Conservation (phyloP, 2,329 filamentous ascomycete genomes). For the Pseudogymnoascus sp. region DNA sequence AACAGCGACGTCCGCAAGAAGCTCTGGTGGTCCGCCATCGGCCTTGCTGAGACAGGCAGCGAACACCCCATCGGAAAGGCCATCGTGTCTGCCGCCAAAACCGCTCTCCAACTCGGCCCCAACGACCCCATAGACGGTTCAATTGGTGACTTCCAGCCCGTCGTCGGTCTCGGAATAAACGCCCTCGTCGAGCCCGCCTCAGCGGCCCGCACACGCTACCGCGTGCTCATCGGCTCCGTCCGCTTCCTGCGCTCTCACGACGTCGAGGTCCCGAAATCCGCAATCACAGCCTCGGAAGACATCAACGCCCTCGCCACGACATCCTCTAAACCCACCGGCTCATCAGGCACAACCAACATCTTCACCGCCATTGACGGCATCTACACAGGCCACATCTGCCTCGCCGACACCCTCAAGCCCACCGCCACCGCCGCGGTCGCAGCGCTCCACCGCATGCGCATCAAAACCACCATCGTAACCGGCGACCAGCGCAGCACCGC, state of each 20-base stretch:
- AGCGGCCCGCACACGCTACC: conserved; percentile 63
- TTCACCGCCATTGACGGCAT: conserved; percentile 78
- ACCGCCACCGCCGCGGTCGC: conserved; percentile 73
- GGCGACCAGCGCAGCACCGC: conserved; percentile 85
- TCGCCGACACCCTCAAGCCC: conserved; percentile 86
- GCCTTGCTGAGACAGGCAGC: conserved; percentile 89
- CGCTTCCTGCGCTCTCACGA: conserved; percentile 65
- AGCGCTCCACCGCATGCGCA: conserved; percentile 74
- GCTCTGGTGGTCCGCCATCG: conserved; percentile 93
- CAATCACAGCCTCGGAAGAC: conserved; percentile 54
- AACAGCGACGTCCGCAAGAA: conserved; percentile 58
- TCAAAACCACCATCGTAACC: conserved; percentile 85
- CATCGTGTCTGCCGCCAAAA: conserved; percentile 66
- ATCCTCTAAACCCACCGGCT: conserved; percentile 27
- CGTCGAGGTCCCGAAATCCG: conserved; percentile 56
- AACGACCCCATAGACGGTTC: conserved; percentile 75
- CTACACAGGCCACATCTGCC: conserved; percentile 74
- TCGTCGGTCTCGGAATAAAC: conserved; percentile 76
- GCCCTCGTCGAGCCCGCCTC: conserved; percentile 71
- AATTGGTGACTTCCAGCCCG: conserved; percentile 74
- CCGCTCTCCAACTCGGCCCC: conserved; percentile 61
- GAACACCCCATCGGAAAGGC: conserved; percentile 95
- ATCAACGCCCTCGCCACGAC: conserved; percentile 40
- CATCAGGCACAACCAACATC: conserved; percentile 76
- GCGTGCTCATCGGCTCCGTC: conserved; percentile 76